Evolutionary conservation across 2,329 filamentous ascomycete species (phyloP).

Genomic region (Colletotrichum echinochloae): DNA sequence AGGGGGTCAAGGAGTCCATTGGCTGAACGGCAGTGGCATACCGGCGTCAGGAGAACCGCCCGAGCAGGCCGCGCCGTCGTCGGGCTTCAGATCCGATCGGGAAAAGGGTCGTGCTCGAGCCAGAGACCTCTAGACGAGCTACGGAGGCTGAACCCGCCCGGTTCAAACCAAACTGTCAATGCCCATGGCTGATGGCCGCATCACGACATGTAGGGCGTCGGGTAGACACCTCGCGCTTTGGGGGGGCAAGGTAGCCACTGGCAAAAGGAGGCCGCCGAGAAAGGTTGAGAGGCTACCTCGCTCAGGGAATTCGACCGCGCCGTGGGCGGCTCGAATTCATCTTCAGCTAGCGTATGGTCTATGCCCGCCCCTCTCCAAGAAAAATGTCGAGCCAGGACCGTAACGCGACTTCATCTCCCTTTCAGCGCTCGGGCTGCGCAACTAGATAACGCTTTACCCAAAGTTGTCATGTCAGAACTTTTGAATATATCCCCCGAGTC

Average conservation of each 20-base stretch:
- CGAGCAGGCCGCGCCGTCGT: background rate
- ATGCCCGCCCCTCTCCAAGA: too few species aligned
- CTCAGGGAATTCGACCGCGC: background rate
- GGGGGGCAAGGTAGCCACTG: background rate
- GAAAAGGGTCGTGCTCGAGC: background rate
- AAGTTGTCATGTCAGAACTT: background rate
- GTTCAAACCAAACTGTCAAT: background rate
- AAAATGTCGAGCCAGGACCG: background rate
- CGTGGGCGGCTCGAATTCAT: background rate
- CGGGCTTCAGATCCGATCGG: background rate
- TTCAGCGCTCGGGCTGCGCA: conserved; percentile 20
- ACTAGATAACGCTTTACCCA: conserved; percentile 6
- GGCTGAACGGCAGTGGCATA: background rate
- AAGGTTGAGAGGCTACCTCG: background rate
- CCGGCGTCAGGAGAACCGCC: background rate
- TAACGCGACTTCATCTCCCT: background rate
- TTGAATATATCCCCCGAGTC: background rate
- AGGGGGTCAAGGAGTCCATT: background rate
- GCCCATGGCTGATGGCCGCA: background rate
- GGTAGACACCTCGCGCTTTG: background rate
- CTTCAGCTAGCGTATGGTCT: background rate
- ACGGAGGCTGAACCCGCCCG: background rate
- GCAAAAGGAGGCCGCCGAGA: background rate
- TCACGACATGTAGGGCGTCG: background rate
- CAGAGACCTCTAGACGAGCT: background rate